Evolutionary conservation across 441 rosid species (phyloP), one percentile per base, ranked within the genome.

Genomic region (Erodium moschatum): DNA sequence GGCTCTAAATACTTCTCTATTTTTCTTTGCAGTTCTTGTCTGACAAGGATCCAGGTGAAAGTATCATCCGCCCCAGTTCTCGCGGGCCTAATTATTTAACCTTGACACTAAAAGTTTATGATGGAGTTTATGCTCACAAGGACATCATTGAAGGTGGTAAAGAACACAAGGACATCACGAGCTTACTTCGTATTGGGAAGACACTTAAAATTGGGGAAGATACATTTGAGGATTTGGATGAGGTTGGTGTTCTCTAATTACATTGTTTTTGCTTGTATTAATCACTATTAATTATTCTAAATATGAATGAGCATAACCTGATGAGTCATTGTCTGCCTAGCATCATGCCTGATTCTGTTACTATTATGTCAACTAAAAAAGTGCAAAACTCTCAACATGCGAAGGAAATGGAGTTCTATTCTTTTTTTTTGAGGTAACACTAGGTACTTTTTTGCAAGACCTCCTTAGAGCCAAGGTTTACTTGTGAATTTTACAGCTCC

Each of bases 141-240:
- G 99, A 94, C 58, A 87, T 94, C 50, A 76, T 79, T 65, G 97
- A 94, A 84, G 97, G 97, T 70, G 97, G 97, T 60, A 94, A 94
- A 79, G 98, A 91, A 66, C 93, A 83, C 80, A 94, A 91, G 80
- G 98, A 94, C 75, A 91, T 91, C 72, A 87, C 96, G 58, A 89
- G 96, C 85, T 74, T 94, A 70, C 92, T 89, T 74, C 88, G 99
- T 58, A 89, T 91, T 33, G 97, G 99, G 74, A 91, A 94, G 85
- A 91, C 94, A 3, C 69, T 94, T 73, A 94, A 85, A 83, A 88
- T 94, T 66, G 99, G 97, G 74, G 99, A 91, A 54, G 97, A 94
- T 79, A 89, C 88, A 63, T 94, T 91, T 31, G 96, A 94, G 86
- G 99, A 94, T 84, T 78, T 94, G 81, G 99, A 94, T 77, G 97